Base-by-base conservation (phyloP, 768 basidiomycete species). In the Suillus placidus region DNA sequence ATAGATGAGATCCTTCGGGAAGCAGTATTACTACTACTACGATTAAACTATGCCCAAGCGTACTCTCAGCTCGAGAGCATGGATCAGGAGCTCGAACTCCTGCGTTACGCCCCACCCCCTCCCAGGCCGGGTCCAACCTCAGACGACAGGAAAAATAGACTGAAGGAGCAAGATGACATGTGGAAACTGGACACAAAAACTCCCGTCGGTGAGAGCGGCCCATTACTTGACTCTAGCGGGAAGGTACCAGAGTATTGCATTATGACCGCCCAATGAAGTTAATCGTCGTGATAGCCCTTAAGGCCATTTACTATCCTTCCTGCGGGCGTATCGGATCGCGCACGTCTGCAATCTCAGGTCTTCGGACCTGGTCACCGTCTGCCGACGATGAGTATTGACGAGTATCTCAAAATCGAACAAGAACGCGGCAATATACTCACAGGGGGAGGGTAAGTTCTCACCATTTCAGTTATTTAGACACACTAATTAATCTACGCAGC, bases 311-410 rank as follows among this genome's bases (percentile, higher is more conserved):
- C 93, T 0, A 95, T 99, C 66, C 82, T 99, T 16, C 94, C 96
- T 0, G 85, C 91, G 3, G 83, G 85, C 38, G 79, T 83, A 51
- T 75, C 82, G 23, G 85, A 96, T 70, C 88, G 96, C 65, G 83
- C 88, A 49, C 85, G 88, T 32, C 73, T 97, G 7, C 89, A 90
- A 73, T 78, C 85, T 2, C 87, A 92, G 71, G 95, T 99, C 4
- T 99, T 98, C 78, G 86, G 89, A 18, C 86, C 93, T 16, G 87
- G 86, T 13, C 88, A 97, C 72, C 86, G 90, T 51, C 80, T 99
- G 38, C 97, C 97, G 6, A 95, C 94, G 0, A 98, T 99, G 97
- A 86, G 92, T 1, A 87, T 99, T 64, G 97, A 99, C 71, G 93
- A 99, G 77, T 98, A 96, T 73, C 84, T 99, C 38, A 87, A 92